phyloP scores from a whole-genome alignment of 495 filamentous ascomycete species.

The Lasiosphaeria ovina region DNA sequence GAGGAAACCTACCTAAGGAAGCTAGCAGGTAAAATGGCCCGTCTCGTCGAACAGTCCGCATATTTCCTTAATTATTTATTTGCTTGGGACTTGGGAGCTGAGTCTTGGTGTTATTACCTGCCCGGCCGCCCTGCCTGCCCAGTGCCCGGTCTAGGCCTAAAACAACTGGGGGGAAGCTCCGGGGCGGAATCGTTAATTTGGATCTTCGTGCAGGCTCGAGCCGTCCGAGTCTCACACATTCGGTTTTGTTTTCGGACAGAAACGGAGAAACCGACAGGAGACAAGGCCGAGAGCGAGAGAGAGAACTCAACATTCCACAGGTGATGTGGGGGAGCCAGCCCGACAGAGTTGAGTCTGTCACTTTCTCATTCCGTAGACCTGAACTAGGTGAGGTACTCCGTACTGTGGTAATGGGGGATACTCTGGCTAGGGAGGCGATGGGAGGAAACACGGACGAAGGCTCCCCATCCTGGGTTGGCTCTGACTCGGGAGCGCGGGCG shows the following conservation, averaged over 20 bases:
- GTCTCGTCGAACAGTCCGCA: too few relatives aligned
- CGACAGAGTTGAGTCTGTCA: too few relatives aligned
- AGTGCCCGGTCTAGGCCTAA: constrained; percentile 1
- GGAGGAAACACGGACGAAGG: constrained; percentile 1
- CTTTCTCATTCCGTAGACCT: constrained; percentile 4
- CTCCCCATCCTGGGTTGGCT: background rate
- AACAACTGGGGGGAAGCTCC: constrained; percentile 4
- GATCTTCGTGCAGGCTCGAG: constrained; percentile 19
- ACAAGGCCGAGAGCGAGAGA: background rate
- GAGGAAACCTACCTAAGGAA: background rate
- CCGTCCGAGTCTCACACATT: constrained; percentile 6
- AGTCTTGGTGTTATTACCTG: too few relatives aligned
- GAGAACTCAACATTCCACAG: background rate
- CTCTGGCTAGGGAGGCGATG: background rate
- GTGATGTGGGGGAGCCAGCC: background rate
- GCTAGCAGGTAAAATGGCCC: background rate
- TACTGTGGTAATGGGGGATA: too few relatives aligned
- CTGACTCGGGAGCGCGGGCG: background rate
- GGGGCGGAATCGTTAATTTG: constrained; percentile 20
- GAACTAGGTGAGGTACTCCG: too few relatives aligned
- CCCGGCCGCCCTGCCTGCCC: too few relatives aligned
- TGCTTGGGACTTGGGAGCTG: too few relatives aligned
- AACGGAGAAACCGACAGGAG: background rate
- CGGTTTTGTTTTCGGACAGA: background rate
- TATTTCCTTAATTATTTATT: too few relatives aligned